These are phyloP conservation scores for Phaeosphaeria sp. DNA, from an alignment of 2,329 filamentous ascomycete species.

Conservation along the genomic window DNA sequence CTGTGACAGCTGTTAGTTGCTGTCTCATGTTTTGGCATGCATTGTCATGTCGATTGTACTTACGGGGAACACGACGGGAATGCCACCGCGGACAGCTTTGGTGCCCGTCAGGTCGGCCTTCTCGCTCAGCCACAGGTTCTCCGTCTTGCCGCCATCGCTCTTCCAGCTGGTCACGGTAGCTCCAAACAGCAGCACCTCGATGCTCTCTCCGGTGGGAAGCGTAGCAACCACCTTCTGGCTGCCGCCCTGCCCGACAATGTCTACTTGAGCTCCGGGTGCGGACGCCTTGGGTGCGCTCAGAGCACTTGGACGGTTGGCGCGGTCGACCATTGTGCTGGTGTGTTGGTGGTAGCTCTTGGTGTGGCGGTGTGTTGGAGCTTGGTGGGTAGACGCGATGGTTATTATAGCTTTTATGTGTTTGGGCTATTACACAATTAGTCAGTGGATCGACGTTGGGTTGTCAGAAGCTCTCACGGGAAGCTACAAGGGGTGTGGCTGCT, in stretches of 20 bases:
- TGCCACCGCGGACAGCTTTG: slow-evolving; percentile 89
- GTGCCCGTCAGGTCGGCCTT: slow-evolving; percentile 81
- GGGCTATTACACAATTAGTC: background rate
- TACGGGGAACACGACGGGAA: slow-evolving; percentile 93
- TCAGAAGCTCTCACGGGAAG: slow-evolving; percentile 11
- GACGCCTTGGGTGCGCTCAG: slow-evolving; percentile 67
- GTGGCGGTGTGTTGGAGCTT: slow-evolving; percentile 7
- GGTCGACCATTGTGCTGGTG: slow-evolving; percentile 71
- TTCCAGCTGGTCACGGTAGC: slow-evolving; percentile 96
- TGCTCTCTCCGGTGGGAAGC: slow-evolving; percentile 84
- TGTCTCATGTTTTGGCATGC: background rate
- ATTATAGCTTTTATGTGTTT: background rate
- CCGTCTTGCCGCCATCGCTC: slow-evolving; percentile 71
- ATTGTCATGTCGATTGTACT: slow-evolving; percentile 36
- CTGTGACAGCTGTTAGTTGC: slow-evolving; percentile 52
- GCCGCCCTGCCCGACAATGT: slow-evolving; percentile 75
- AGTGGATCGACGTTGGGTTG: background rate
- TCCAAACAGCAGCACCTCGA: slow-evolving; percentile 86
- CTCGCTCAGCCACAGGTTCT: slow-evolving; percentile 88
- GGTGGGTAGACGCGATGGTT: background rate
- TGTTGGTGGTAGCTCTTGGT: slow-evolving; percentile 7
- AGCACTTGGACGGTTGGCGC: slow-evolving; percentile 82
- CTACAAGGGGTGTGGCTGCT: slow-evolving; percentile 17
- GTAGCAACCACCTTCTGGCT: slow-evolving; percentile 77
- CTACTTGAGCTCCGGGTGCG: slow-evolving; percentile 70